These are phyloP conservation scores for Gleditsia sinensis DNA, from an alignment of 306 rosid species.

Conservation along the genomic window DNA sequence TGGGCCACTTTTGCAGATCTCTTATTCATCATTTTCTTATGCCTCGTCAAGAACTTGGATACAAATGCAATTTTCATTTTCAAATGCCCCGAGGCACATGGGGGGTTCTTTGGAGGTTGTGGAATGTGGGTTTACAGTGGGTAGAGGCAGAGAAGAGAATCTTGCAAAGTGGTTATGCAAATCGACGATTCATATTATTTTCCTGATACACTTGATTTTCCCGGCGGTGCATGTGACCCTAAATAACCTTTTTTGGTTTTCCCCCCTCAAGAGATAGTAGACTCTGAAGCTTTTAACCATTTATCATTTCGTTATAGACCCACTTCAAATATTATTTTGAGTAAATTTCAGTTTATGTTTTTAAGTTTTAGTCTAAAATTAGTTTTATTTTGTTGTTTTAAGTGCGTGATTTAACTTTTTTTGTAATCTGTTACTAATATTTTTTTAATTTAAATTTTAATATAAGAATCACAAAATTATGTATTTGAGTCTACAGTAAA, in stretches of 20 bases:
- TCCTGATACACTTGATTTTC: constrained; percentile 21
- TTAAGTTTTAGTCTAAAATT: too few species aligned
- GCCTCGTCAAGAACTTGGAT: not conserved
- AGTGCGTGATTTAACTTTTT: too few species aligned
- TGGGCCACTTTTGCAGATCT: constrained; percentile 10
- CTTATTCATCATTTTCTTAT: not conserved
- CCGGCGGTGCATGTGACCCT: constrained; percentile 5
- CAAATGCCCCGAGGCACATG: constrained; percentile 25
- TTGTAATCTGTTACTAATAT: too few species aligned
- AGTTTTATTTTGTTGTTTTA: too few species aligned
- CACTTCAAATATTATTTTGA: too few species aligned
- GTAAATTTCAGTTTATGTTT: too few species aligned
- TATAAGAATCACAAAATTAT: too few species aligned
- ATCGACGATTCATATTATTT: constrained; percentile 19
- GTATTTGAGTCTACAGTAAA: too few species aligned
- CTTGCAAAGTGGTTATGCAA: constrained; percentile 5
- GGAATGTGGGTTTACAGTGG: not conserved
- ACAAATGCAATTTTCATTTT: not conserved
- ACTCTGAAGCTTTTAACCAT: not conserved
- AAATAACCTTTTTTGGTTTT: not conserved
- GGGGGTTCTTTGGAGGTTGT: not conserved
- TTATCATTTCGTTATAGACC: not conserved
- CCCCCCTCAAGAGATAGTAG: not conserved
- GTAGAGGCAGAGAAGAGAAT: constrained; percentile 12
- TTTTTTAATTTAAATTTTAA: too few species aligned